Conservation (phyloP, 2,329 filamentous ascomycete genomes). For the Aspergillus japonicus region DNA sequence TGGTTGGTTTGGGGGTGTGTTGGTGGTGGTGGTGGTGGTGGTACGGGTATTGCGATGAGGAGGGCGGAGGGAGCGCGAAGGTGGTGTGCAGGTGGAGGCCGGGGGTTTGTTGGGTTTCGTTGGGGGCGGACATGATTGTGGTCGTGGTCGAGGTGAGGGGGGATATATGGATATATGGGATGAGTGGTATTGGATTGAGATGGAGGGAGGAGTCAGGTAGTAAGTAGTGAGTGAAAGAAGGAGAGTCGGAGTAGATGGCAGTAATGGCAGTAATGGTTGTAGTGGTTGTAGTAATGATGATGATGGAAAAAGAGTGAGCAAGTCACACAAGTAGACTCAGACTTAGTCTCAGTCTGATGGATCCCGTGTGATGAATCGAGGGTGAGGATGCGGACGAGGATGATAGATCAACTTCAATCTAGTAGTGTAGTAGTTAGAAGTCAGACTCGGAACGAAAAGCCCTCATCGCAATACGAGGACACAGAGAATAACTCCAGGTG, state of each 20-base stretch:
- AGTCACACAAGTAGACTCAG: neutral
- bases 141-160: neutral
- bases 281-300: neutral
- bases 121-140: constrained; percentile 22
- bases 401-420: neutral
- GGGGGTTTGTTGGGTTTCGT: constrained; percentile 20
- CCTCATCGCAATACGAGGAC: no score
- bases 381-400: neutral
- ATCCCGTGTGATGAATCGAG: neutral
- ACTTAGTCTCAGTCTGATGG: neutral
- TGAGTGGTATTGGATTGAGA: no score
- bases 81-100: constrained; percentile 33
- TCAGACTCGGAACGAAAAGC: neutral
- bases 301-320: neutral
- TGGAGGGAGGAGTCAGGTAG: no score
- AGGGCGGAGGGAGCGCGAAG: constrained; percentile 20
- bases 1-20: constrained; percentile 20
- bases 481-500: neutral
- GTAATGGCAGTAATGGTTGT: no score
- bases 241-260: no score
- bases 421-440: neutral
- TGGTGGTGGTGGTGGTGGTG: neutral
- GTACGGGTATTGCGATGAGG: neutral
- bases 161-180: no score
- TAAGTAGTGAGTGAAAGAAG: no score